A percentile compares a stretch with the other conserved stretches of the same genome.
Conservation (phyloP, 2,329 filamentous ascomycete genomes). For the Beauveria caledonica region DNA sequence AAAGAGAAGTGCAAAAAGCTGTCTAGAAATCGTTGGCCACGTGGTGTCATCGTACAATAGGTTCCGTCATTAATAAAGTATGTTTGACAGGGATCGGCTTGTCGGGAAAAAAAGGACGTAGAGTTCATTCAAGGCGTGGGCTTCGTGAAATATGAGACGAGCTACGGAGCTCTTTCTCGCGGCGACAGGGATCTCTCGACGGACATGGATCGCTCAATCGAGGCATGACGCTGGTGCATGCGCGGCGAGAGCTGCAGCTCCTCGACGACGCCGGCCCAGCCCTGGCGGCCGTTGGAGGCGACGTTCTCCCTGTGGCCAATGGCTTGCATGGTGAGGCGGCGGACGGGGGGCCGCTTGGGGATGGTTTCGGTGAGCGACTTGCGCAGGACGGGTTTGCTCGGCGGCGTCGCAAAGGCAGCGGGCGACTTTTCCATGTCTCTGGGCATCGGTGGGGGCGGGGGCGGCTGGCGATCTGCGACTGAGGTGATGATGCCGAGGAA, state of each 20-base stretch:
- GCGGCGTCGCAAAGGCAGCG: conserved; percentile 19
- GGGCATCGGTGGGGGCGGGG: conserved; percentile 19
- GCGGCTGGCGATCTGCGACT: conserved; percentile 27
- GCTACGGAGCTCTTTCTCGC: background rate
- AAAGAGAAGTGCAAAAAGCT: background rate
- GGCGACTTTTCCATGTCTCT: conserved; percentile 28
- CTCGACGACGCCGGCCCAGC: conserved; percentile 56
- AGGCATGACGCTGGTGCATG: conserved; percentile 54
- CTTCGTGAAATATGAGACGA: background rate
- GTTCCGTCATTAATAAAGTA: background rate
- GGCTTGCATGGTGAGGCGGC: conserved; percentile 45
- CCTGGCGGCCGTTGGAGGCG: conserved; percentile 39
- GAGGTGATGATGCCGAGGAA: conserved; percentile 52
- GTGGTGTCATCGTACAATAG: background rate
- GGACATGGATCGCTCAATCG: conserved; percentile 50
- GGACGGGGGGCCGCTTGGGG: conserved; percentile 38
- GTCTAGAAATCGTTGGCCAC: background rate
- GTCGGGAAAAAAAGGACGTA: background rate
- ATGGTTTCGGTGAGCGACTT: conserved; percentile 36
- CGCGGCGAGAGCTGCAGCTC: conserved; percentile 54
- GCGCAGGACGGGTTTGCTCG: conserved; percentile 27
- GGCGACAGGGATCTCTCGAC: conserved; percentile 34
- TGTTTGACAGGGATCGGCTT: background rate
- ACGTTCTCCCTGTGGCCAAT: conserved; percentile 44
- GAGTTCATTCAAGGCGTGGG: background rate